phyloP scores from a whole-genome alignment of 1,139 yeast species.

The Scheffersomyces quercinus region DNA sequence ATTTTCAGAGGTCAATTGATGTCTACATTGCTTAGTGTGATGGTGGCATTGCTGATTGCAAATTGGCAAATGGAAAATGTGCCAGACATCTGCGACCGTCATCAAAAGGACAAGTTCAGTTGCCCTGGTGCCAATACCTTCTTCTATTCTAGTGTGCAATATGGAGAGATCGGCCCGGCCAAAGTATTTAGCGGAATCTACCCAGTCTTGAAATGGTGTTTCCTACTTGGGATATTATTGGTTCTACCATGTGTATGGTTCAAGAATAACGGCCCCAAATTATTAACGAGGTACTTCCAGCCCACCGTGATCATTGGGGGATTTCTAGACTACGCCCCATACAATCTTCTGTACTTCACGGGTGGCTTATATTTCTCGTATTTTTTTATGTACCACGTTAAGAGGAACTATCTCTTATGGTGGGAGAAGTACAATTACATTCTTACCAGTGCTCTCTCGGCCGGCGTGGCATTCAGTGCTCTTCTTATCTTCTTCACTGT shows the following conservation, averaged over 20 bases:
- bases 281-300: conserved; percentile 36
- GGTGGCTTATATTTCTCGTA: conserved; percentile 51
- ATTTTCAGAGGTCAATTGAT: conserved; percentile 59
- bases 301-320: conserved; percentile 53
- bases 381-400: conserved; percentile 54
- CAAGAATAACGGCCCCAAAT: conserved; percentile 33
- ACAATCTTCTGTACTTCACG: conserved; percentile 54
- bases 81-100: conserved; percentile 46
- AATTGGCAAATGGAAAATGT: conserved; percentile 55
- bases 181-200: conserved; percentile 53
- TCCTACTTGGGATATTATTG: conserved; percentile 52
- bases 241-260: conserved; percentile 45
- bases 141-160: conserved; percentile 55
- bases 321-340: conserved; percentile 52
- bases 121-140: conserved; percentile 52
- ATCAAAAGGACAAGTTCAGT: conserved; percentile 43
- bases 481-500: conserved; percentile 57
- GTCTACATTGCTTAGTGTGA: conserved; percentile 41
- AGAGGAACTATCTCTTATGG: conserved; percentile 51
- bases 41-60: conserved; percentile 53
- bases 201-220: conserved; percentile 52
- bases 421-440: conserved; percentile 70
- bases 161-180: conserved; percentile 69
- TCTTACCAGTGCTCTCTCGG: conserved; percentile 51
- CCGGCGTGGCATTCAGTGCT: conserved; percentile 62